Evolutionary conservation across 345 rosid species (phyloP).

Genomic region (Pistacia atlantica): DNA sequence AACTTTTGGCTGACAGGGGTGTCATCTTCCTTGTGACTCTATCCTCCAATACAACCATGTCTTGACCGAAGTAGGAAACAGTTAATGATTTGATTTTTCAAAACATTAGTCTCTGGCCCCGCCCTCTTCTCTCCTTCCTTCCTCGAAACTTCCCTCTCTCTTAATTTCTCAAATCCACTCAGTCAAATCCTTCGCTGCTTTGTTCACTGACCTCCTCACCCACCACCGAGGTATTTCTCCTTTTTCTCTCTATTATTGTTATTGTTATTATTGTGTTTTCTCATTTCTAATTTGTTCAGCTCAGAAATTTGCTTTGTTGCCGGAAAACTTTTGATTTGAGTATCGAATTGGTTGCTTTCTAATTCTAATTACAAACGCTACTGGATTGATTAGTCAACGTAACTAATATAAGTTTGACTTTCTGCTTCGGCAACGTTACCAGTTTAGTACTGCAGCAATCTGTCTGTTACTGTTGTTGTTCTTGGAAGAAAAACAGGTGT

Average conservation of each 20-base stretch:
- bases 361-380: no score
- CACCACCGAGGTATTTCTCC: background rate
- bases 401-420: no score
- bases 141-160: constrained; percentile 17
- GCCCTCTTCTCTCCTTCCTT: constrained; percentile 12
- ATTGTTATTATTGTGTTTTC: no score
- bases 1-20: background rate
- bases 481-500: background rate
- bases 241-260: background rate
- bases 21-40: background rate
- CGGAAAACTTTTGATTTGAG: no score
- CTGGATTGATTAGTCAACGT: no score
- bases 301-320: background rate
- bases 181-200: background rate
- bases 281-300: background rate
- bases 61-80: no score
- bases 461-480: background rate
- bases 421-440: no score
- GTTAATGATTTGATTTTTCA: no score
- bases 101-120: background rate
- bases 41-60: no score
- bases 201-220: background rate
- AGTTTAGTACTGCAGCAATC: no score
- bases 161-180: background rate
- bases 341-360: no score